Conservation (phyloP, 2,329 filamentous ascomycete species). For the Penicillium sp. region DNA sequence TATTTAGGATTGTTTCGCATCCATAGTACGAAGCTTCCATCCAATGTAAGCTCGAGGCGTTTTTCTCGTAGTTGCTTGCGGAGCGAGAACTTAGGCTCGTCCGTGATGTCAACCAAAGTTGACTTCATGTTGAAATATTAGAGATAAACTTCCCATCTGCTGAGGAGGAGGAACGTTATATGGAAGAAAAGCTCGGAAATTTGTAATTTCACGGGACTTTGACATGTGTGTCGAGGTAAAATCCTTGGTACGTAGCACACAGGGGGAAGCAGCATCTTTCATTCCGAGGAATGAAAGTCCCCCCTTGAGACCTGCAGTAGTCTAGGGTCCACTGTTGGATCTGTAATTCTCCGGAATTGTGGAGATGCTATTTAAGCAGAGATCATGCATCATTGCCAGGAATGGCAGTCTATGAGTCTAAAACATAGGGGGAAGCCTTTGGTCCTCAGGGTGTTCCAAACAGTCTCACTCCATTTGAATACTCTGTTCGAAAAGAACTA, state of each 20-base stretch:
- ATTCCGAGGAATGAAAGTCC: slow-evolving; percentile 1
- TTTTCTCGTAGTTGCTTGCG: slow-evolving; percentile 23
- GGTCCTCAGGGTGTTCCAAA: background rate
- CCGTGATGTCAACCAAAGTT: slow-evolving; percentile 2
- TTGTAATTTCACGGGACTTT: background rate
- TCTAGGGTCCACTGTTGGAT: background rate
- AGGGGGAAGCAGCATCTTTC: background rate
- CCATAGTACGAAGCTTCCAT: slow-evolving; percentile 34
- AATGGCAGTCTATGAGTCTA: background rate
- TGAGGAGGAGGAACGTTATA: background rate
- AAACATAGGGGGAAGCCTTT: too few species aligned
- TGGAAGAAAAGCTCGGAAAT: background rate
- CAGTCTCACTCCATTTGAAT: background rate
- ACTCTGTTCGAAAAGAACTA: background rate
- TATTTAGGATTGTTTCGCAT: slow-evolving; percentile 28
- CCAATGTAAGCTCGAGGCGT: slow-evolving; percentile 30
- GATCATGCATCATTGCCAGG: background rate
- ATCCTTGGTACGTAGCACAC: background rate
- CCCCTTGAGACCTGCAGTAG: background rate
- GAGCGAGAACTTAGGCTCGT: slow-evolving; percentile 14
- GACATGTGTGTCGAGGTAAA: background rate
- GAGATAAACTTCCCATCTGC: background rate
- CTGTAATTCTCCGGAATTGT: background rate
- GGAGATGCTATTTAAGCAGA: background rate
- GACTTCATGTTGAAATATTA: slow-evolving; percentile 13